phyloP scores from a whole-genome alignment of 2,329 filamentous ascomycete species.

The Dothiorella sarmentorum region DNA sequence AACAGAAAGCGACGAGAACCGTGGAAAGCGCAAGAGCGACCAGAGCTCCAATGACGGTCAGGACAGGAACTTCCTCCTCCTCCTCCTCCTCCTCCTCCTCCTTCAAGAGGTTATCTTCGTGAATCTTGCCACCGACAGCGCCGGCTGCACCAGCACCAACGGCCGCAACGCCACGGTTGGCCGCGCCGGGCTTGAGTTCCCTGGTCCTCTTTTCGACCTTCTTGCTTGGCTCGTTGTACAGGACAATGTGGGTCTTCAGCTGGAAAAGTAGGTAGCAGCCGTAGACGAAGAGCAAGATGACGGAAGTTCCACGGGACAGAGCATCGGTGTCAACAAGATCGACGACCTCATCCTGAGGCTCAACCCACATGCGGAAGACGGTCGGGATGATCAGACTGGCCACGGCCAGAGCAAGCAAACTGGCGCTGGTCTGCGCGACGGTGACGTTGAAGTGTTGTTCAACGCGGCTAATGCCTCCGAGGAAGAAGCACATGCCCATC shows the following conservation, averaged over 20 bases:
- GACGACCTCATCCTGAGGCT: slow-evolving; percentile 22
- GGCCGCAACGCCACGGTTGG: slow-evolving; percentile 48
- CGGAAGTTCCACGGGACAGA: slow-evolving; percentile 64
- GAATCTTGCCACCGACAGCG: slow-evolving; percentile 48
- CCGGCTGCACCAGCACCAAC: slow-evolving; percentile 53
- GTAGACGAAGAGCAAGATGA: slow-evolving; percentile 84
- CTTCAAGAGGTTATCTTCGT: slow-evolving; percentile 46
- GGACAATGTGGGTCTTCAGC: slow-evolving; percentile 74
- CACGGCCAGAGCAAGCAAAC: slow-evolving; percentile 73
- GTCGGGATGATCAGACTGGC: slow-evolving; percentile 85
- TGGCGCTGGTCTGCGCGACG: slow-evolving; percentile 85
- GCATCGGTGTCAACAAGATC: slow-evolving; percentile 3
- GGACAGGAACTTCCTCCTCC: slow-evolving; percentile 69
- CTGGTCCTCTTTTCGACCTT: slow-evolving; percentile 64
- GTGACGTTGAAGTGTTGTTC: slow-evolving; percentile 91
- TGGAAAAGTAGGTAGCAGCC: slow-evolving; percentile 84
- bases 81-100: slow-evolving; percentile 54
- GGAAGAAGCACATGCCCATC: slow-evolving; percentile 89
- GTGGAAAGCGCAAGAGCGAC: slow-evolving; percentile 69
- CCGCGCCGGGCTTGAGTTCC: slow-evolving; percentile 49
- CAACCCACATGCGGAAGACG: slow-evolving; percentile 64
- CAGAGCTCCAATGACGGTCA: slow-evolving; percentile 70
- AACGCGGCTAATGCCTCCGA: slow-evolving; percentile 71
- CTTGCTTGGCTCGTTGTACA: slow-evolving; percentile 76
- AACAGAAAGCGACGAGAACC: slow-evolving; percentile 74